A percentile compares a stretch with the other conserved stretches of the same genome.
Evolutionary conservation across 345 rosid genomes (phyloP).

Genomic region (Camelina hispida): DNA sequence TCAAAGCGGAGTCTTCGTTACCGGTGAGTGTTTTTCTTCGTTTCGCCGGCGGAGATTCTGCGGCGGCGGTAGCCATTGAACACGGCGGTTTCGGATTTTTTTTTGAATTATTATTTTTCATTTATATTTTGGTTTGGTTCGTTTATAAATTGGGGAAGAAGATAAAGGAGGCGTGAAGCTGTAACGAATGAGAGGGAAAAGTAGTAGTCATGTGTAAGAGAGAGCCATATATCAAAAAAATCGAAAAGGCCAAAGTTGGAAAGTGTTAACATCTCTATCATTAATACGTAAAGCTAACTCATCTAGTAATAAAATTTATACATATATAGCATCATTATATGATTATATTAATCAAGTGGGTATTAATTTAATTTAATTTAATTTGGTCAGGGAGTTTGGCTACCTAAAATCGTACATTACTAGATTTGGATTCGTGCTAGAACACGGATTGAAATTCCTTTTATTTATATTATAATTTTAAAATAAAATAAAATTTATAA

Average conservation of each 20-base stretch:
- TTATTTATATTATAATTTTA: no score
- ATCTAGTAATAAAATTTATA: background rate
- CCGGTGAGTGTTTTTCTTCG: conserved; percentile 7
- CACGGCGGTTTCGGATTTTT: conserved; percentile 5
- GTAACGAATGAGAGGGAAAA: conserved; percentile 37
- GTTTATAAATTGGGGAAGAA: background rate
- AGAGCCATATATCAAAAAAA: conserved; percentile 36
- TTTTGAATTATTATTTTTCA: background rate
- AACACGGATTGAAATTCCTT: no score
- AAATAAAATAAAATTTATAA: no score
- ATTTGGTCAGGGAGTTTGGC: no score
- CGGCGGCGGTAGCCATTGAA: conserved; percentile 34
- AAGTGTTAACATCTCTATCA: conserved; percentile 38
- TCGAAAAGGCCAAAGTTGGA: conserved; percentile 45
- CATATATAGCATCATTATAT: conserved; percentile 18
- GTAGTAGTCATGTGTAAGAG: background rate
- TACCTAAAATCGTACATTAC: no score
- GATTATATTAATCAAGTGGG: background rate
- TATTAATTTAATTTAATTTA: background rate
- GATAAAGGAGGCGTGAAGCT: conserved; percentile 34
- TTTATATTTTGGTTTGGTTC: background rate
- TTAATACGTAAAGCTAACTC: conserved; percentile 41
- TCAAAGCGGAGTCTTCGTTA: conserved; percentile 3
- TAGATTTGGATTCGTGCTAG: no score
- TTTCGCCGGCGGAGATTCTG: conserved; percentile 26